A percentile compares a stretch with the other conserved stretches of the same genome.
phyloP scores from a whole-genome alignment of 805 yeast species.

The Saccharomyces mikatae region DNA sequence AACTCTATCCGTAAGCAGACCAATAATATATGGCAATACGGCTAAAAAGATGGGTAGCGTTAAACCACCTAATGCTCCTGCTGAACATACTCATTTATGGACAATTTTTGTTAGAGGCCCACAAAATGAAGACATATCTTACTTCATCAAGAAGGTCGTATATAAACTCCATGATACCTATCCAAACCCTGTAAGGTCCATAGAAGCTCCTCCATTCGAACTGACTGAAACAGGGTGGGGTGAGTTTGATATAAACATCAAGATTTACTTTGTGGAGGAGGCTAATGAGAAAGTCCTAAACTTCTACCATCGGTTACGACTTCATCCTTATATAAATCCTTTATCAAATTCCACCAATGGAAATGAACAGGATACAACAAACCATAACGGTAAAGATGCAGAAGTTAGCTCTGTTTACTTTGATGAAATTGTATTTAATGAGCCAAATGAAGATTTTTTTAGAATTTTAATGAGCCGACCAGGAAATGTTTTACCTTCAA shows the following conservation, averaged over 20 bases:
- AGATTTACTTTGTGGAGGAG: slow-evolving; percentile 78
- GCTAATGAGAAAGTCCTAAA: slow-evolving; percentile 82
- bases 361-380: background rate
- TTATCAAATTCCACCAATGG: slow-evolving; percentile 16
- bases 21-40: slow-evolving; percentile 72
- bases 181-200: slow-evolving; percentile 72
- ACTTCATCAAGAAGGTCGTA: slow-evolving; percentile 79
- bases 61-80: slow-evolving; percentile 57
- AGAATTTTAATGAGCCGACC: slow-evolving; percentile 66
- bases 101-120: slow-evolving; percentile 86
- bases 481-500: slow-evolving; percentile 41
- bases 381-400: slow-evolving; percentile 24
- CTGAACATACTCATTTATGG: slow-evolving; percentile 93
- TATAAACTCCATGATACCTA: slow-evolving; percentile 95
- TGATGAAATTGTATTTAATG: slow-evolving; percentile 90
- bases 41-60: slow-evolving; percentile 59
- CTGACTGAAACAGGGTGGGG: slow-evolving; percentile 99
- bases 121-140: slow-evolving; percentile 66
- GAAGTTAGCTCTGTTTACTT: slow-evolving; percentile 56
- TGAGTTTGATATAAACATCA: slow-evolving; percentile 87
- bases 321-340: slow-evolving; percentile 68
- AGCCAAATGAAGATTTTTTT: slow-evolving; percentile 87
- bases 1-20: slow-evolving; percentile 65
- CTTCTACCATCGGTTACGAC: slow-evolving; percentile 78
- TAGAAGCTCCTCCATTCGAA: slow-evolving; percentile 88